Conservation (phyloP, 441 rosid genomes). For the Kokia cookei region DNA sequence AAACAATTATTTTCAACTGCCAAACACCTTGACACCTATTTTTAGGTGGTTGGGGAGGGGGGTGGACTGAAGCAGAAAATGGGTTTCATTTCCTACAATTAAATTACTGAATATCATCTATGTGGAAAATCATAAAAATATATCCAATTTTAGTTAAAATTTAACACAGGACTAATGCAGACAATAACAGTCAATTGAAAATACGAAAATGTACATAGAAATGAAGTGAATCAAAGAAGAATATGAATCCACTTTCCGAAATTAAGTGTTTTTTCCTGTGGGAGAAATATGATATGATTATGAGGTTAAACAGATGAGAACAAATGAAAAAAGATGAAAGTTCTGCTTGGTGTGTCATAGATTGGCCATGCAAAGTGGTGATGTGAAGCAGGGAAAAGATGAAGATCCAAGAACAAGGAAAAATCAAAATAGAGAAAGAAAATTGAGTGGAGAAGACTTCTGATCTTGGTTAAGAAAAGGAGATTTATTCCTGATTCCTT, state of each 20-base stretch:
- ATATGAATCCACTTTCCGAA: not conserved
- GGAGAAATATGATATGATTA: not conserved
- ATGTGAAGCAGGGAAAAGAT: not conserved
- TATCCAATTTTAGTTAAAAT: not conserved
- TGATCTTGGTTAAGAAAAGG: not conserved
- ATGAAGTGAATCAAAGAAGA: not conserved
- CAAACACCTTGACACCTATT: not conserved
- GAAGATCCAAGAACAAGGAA: not conserved
- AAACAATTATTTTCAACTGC: not conserved
- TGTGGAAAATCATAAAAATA: not conserved
- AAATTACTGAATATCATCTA: not conserved
- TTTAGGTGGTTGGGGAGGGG: too few relatives aligned
- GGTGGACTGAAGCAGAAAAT: not conserved
- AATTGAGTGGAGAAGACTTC: not conserved
- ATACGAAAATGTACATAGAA: not conserved
- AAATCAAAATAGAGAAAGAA: not conserved
- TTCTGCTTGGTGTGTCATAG: not conserved
- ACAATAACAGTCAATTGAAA: not conserved
- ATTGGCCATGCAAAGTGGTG: not conserved
- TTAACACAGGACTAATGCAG: not conserved
- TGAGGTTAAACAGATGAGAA: not conserved
- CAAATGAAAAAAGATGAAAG: not conserved
- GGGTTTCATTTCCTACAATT: not conserved
- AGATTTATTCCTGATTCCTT: not conserved
- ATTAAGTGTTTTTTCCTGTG: not conserved